Base-by-base conservation (phyloP, 2,329 filamentous ascomycete species). In the Phyllosticta citribraziliensis region DNA sequence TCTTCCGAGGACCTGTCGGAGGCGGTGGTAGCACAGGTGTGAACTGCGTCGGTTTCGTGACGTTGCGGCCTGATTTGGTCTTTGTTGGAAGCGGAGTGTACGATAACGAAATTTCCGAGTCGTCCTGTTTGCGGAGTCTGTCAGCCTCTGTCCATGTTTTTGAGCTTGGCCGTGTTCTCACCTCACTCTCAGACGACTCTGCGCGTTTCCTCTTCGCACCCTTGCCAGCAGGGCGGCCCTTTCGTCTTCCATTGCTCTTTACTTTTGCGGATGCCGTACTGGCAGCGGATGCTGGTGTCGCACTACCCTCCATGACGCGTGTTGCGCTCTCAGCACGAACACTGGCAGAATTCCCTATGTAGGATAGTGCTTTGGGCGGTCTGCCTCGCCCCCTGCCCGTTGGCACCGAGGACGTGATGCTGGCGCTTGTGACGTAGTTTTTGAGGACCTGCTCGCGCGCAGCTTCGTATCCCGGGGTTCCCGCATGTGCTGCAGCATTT, bases 31-130 rank as follows among this genome's bases (percentile, higher is more conserved):
- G 75, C 6, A 81, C 74, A 56, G 87, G 84, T 65, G 87, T 80
- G 74, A 85, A 85, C 64, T 82, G 76, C 62, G 84, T 75, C 54
- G 88, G 84, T 74, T 86, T 87, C 63, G 82, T 84, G 40, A 91
- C 82, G 62, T 86, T 84, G 64, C 89, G 83, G 47, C 89, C 89
- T 20, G 88, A 92, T 69, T 90, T 89, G 10, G 88, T 91, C 69
- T 83, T 85, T 30, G 84, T 88, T 3, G 83, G 80, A 19, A 83
- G 76, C 20, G 80, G 79, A 9, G 81, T 82, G 64, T 82, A 79
- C 55, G 79, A 75, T 56, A 69, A 68, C 20, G 74, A 76, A 54
- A 74, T 70, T 58, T 75, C 73, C 9, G 74, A 75, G 57, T 74
- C 73, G 62, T 66, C 62, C 64, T 72, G 33, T 47, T 8, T 6